phyloP scores from a whole-genome alignment of 1,284 basidiomycete genomes.

The Trametes versicolor region DNA sequence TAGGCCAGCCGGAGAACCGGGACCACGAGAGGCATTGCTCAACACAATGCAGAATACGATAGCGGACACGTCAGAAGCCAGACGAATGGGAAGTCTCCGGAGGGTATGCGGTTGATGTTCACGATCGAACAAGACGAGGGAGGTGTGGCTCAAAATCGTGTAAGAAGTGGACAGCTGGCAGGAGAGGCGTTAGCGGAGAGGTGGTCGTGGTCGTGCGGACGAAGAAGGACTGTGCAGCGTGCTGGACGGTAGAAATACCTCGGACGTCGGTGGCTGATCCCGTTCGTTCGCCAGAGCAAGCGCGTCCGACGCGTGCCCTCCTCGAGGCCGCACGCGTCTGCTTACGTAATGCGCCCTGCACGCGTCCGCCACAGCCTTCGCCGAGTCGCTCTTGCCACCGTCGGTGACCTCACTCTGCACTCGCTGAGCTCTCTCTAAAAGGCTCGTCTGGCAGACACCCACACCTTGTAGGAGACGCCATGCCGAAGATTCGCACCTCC shows the following conservation, averaged over 20 bases:
- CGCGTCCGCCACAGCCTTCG: conserved; percentile 15
- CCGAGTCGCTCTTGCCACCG: conserved; percentile 14
- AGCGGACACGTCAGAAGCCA: conserved; percentile 15
- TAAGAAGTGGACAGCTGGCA: not conserved
- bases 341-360: conserved; percentile 28
- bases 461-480: conserved; percentile 46
- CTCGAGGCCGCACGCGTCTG: conserved; percentile 29
- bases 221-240: not conserved
- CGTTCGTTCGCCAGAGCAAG: conserved; percentile 23
- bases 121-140: not conserved
- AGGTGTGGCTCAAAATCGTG: too few species aligned
- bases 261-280: conserved; percentile 29
- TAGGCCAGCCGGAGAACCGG: conserved; percentile 72
- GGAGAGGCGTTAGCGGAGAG: conserved; percentile 6
- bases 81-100: not conserved
- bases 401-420: conserved; percentile 10
- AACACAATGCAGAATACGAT: conserved; percentile 16
- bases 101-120: not conserved
- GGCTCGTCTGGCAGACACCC: not conserved
- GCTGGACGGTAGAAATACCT: conserved; percentile 30
- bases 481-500: conserved; percentile 96
- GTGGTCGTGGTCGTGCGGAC: conserved; percentile 23
- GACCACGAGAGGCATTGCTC: conserved; percentile 72
- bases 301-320: conserved; percentile 36
- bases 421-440: not conserved